Conservation (phyloP, 208 protist species). For the Trypanosoma conorhini region DNA sequence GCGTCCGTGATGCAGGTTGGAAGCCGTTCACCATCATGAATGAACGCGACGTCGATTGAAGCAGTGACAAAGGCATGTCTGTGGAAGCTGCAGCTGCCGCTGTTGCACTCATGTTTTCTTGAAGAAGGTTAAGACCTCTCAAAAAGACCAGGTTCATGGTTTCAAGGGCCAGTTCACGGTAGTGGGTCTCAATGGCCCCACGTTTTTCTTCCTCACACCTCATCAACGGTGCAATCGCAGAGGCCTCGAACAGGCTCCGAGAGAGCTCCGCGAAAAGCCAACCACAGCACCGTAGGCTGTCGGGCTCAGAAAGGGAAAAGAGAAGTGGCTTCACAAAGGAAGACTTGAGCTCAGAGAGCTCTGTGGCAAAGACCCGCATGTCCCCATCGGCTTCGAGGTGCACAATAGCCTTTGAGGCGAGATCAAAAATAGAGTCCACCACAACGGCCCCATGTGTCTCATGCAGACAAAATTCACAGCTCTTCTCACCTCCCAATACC, state of each 20-base stretch:
- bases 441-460: slow-evolving; percentile 83
- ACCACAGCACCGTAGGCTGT: slow-evolving; percentile 50
- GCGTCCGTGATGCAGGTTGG: slow-evolving; percentile 17
- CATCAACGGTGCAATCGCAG: slow-evolving; percentile 59
- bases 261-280: slow-evolving; percentile 61
- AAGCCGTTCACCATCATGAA: slow-evolving; percentile 10
- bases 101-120: neutral
- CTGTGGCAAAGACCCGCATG: slow-evolving; percentile 65
- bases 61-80: neutral
- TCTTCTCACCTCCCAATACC: slow-evolving; percentile 82
- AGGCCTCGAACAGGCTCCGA: slow-evolving; percentile 62
- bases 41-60: slow-evolving; percentile 27
- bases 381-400: slow-evolving; percentile 75
- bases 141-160: slow-evolving; percentile 49
- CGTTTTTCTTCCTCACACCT: slow-evolving; percentile 55
- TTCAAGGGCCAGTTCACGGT: slow-evolving; percentile 35
- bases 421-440: slow-evolving; percentile 68
- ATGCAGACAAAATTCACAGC: slow-evolving; percentile 80
- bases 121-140: slow-evolving; percentile 29
- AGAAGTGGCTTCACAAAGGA: slow-evolving; percentile 82
- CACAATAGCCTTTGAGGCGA: slow-evolving; percentile 66
- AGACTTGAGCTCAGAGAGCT: slow-evolving; percentile 62
- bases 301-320: slow-evolving; percentile 46
- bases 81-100: neutral
- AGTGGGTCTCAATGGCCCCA: slow-evolving; percentile 47